phyloP scores from a whole-genome alignment of 257 asterid species.

The Anisodus tanguticus region DNA sequence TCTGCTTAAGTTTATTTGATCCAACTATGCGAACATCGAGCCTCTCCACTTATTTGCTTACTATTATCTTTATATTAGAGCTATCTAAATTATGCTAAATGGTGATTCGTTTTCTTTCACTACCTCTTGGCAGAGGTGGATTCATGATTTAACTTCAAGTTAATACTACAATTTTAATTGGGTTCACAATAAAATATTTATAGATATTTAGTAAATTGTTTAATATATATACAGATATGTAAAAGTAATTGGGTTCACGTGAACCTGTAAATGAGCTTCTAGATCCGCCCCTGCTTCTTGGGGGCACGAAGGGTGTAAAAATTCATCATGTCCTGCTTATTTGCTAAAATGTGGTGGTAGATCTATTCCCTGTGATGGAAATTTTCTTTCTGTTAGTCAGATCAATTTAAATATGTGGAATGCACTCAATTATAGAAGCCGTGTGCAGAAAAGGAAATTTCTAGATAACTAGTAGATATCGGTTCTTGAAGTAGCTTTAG shows the following conservation, averaged over 20 bases:
- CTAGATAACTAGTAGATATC: neutral
- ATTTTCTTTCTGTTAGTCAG: neutral
- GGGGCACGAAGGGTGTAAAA: neutral
- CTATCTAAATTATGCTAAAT: neutral
- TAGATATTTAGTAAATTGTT: no score
- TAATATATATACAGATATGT: no score
- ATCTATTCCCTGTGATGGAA: neutral
- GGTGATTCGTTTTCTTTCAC: neutral
- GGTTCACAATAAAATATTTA: no score
- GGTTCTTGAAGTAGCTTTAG: neutral
- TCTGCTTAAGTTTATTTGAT: neutral
- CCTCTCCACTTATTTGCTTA: neutral
- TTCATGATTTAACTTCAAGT: no score
- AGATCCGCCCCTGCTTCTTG: neutral
- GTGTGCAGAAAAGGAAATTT: neutral
- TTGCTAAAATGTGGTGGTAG: conserved; percentile 6
- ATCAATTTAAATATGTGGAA: neutral
- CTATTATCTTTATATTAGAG: neutral
- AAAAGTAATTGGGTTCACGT: no score
- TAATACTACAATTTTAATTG: no score
- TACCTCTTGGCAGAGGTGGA: neutral
- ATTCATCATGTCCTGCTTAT: neutral
- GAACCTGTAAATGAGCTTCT: no score
- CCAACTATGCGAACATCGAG: neutral
- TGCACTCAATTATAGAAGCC: neutral